phyloP scores from a whole-genome alignment of 768 basidiomycete species.

The Ephemerocybe angulata region DNA sequence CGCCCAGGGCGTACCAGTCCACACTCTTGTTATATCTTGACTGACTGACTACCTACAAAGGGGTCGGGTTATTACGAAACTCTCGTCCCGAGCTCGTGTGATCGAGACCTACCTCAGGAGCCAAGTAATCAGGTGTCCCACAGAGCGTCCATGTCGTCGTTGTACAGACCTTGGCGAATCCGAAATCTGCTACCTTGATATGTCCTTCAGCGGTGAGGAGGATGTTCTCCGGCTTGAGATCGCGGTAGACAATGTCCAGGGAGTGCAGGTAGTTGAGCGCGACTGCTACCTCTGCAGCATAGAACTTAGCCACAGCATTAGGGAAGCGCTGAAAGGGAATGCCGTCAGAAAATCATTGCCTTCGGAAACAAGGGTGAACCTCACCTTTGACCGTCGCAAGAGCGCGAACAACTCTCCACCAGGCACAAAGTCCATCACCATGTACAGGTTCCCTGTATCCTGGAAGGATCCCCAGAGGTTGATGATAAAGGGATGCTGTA shows the following conservation, averaged over 20 bases:
- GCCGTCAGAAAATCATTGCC: conserved; percentile 12
- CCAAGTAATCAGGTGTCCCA: conserved; percentile 94
- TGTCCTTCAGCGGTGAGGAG: conserved; percentile 92
- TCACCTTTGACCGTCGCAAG: conserved; percentile 81
- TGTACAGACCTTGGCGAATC: conserved; percentile 87
- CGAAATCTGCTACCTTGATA: conserved; percentile 96
- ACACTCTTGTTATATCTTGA: conserved; percentile 93
- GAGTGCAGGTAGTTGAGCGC: conserved; percentile 88
- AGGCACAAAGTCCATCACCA: conserved; percentile 96
- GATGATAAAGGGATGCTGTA: conserved; percentile 91
- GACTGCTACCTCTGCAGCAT: conserved; percentile 90
- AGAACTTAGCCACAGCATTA: conserved; percentile 96
- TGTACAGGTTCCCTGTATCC: conserved; percentile 88
- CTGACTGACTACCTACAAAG: conserved; percentile 69
- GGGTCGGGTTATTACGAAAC: conserved; percentile 4
- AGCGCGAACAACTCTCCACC: conserved; percentile 97
- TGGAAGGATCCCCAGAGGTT: conserved; percentile 97
- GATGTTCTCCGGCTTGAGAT: conserved; percentile 97
- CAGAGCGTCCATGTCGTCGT: conserved; percentile 94
- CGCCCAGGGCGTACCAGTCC: conserved; percentile 98
- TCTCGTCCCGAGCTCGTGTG: background rate
- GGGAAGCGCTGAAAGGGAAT: conserved; percentile 84
- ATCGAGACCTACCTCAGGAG: conserved; percentile 75
- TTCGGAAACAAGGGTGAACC: conserved; percentile 24
- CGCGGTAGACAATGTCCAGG: conserved; percentile 91